A percentile compares a stretch with the other conserved stretches of the same genome.
These are phyloP conservation scores for Mollisiaceae sp. DNA, from an alignment of 2,329 filamentous ascomycete species.

Conservation along the genomic window DNA sequence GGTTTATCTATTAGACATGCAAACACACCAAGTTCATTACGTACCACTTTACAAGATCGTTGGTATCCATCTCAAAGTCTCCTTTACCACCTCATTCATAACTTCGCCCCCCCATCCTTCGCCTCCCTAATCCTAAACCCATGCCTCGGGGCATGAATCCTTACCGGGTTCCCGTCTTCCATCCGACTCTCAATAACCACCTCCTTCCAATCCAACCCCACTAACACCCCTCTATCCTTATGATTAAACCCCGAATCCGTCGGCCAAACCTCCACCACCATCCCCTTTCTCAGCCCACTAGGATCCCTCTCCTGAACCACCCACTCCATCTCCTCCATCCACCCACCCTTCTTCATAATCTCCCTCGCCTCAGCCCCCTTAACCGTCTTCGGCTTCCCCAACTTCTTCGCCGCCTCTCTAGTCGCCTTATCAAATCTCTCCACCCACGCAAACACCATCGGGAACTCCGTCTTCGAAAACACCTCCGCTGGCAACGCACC, in stretches of 20 bases:
- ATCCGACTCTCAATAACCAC: slow-evolving; percentile 60
- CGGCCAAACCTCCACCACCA: slow-evolving; percentile 62
- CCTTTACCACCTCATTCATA: slow-evolving; percentile 16
- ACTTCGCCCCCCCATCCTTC: slow-evolving; percentile 20
- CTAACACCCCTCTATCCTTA: slow-evolving; percentile 61
- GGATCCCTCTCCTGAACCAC: slow-evolving; percentile 57
- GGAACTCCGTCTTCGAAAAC: slow-evolving; percentile 59
- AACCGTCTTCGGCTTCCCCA: slow-evolving; percentile 49
- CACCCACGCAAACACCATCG: slow-evolving; percentile 68
- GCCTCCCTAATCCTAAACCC: slow-evolving; percentile 54
- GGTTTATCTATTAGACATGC: too few relatives aligned
- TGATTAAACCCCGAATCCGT: slow-evolving; percentile 65
- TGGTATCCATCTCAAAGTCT: not conserved
- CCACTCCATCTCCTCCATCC: slow-evolving; percentile 49
- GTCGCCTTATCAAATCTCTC: slow-evolving; percentile 60
- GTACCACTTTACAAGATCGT: too few relatives aligned
- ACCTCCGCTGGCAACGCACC: slow-evolving; percentile 58
- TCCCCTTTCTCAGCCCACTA: slow-evolving; percentile 56
- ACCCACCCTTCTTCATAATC: slow-evolving; percentile 51
- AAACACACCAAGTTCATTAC: too few relatives aligned
- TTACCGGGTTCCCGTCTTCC: slow-evolving; percentile 49
- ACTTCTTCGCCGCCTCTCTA: slow-evolving; percentile 47
- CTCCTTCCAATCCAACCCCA: slow-evolving; percentile 58
- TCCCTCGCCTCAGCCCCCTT: slow-evolving; percentile 59
- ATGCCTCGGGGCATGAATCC: slow-evolving; percentile 66